Conservation (phyloP, 2,329 filamentous ascomycete species). For the Trichoderma pleuroti region DNA sequence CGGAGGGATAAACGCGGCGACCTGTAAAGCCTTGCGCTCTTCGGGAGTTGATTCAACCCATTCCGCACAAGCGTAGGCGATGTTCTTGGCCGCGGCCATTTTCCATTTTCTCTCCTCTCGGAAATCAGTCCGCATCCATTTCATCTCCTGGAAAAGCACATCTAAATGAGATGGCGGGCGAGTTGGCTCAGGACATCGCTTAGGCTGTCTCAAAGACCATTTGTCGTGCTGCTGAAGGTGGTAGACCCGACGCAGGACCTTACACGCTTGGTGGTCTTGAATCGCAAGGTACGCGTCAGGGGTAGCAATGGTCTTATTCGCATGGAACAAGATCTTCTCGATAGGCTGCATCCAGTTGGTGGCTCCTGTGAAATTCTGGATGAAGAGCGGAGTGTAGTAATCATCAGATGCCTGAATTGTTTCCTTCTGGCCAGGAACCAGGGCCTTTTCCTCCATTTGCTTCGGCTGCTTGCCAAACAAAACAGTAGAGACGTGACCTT, state of each 20-base stretch:
- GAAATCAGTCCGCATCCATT: constrained; percentile 98
- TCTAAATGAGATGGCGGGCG: constrained; percentile 80
- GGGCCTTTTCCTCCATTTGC: constrained; percentile 45
- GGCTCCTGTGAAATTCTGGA: constrained; percentile 54
- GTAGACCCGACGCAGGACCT: constrained; percentile 82
- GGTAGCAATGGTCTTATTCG: constrained; percentile 87
- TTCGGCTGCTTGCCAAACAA: constrained; percentile 69
- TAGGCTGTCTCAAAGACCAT: constrained; percentile 88
- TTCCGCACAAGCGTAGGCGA: constrained; percentile 79
- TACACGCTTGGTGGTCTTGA: constrained; percentile 81
- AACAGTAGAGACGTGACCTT: constrained; percentile 68
- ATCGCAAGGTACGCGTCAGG: constrained; percentile 78
- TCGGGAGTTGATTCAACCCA: constrained; percentile 67
- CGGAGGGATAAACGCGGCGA: constrained; percentile 54
- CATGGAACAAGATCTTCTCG: constrained; percentile 72
- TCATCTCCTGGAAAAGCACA: constrained; percentile 82
- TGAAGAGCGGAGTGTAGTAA: constrained; percentile 61
- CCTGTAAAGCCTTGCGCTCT: constrained; percentile 64
- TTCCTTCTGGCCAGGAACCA: constrained; percentile 41
- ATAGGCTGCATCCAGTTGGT: constrained; percentile 60
- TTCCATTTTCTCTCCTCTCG: constrained; percentile 95
- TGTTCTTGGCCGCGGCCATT: constrained; percentile 69
- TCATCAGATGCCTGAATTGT: constrained; percentile 51
- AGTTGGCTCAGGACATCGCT: constrained; percentile 76
- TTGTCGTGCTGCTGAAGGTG: constrained; percentile 85